phyloP scores from a whole-genome alignment of 306 rosid genomes.

The Mucuna pruriens region DNA sequence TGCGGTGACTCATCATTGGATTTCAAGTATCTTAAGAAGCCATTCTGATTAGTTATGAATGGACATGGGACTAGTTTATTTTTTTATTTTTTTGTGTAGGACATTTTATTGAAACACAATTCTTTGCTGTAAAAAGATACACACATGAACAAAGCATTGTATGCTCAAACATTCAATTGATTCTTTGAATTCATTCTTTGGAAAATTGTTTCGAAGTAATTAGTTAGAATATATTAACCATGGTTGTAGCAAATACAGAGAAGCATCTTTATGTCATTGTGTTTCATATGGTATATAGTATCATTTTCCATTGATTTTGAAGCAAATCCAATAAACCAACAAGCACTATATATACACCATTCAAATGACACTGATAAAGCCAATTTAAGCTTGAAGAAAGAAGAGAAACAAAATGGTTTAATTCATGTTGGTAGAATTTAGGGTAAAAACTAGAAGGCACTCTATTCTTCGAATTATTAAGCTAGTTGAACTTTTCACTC shows the following conservation, averaged over 20 bases:
- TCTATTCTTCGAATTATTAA: not conserved
- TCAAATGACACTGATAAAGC: not conserved
- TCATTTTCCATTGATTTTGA: not conserved
- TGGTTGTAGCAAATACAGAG: not conserved
- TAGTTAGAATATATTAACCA: not conserved
- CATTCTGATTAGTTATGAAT: constrained; percentile 46
- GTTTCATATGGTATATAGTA: not conserved
- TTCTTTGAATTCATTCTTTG: constrained; percentile 28
- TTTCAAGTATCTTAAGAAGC: constrained; percentile 65
- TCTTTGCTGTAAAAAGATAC: constrained; percentile 45
- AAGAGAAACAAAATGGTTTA: not conserved
- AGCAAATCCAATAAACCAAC: not conserved
- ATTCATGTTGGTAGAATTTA: not conserved
- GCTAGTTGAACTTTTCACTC: not conserved
- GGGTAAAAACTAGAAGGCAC: not conserved
- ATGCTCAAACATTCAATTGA: constrained; percentile 26
- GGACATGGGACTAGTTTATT: not conserved
- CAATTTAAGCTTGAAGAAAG: not conserved
- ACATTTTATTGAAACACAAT: constrained; percentile 20
- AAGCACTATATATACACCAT: not conserved
- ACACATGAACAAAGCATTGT: constrained; percentile 15
- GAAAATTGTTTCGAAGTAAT: not conserved
- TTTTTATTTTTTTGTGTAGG: not conserved
- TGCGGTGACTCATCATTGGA: constrained; percentile 71
- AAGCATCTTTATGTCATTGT: not conserved